phyloP scores from a whole-genome alignment of 805 yeast genomes.

The Middelhovenomyces tepae region DNA sequence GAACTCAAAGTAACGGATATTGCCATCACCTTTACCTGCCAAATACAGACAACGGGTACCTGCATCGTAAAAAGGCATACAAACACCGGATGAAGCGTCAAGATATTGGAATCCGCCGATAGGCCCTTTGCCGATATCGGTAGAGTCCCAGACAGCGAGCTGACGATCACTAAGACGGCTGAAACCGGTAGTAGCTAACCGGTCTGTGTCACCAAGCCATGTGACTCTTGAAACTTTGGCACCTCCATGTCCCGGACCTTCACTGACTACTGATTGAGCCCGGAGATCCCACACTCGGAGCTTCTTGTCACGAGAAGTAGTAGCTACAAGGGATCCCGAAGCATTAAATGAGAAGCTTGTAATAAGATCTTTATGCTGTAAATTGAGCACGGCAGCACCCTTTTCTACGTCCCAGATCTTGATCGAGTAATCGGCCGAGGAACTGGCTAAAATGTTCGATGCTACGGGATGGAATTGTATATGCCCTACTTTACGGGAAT shows the following conservation, averaged over 20 bases:
- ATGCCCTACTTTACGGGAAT: slow-evolving; percentile 88
- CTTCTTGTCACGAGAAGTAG: slow-evolving; percentile 84
- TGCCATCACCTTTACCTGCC: slow-evolving; percentile 98
- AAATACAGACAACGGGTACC: slow-evolving; percentile 71
- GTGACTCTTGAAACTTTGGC: slow-evolving; percentile 82
- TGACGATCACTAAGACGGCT: slow-evolving; percentile 90
- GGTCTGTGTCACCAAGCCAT: slow-evolving; percentile 83
- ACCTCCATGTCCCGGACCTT: slow-evolving; percentile 86
- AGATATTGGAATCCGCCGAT: slow-evolving; percentile 80
- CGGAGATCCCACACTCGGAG: slow-evolving; percentile 89
- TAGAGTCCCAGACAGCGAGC: slow-evolving; percentile 86
- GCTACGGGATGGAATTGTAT: slow-evolving; percentile 86
- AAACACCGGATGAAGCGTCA: slow-evolving; percentile 87
- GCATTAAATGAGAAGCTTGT: slow-evolving; percentile 89
- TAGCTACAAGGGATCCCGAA: slow-evolving; percentile 79
- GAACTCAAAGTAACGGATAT: slow-evolving; percentile 87
- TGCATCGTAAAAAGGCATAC: slow-evolving; percentile 85
- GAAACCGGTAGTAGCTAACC: slow-evolving; percentile 90
- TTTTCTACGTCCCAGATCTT: slow-evolving; percentile 83
- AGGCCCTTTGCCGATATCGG: slow-evolving; percentile 67
- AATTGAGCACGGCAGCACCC: slow-evolving; percentile 59
- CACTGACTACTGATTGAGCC: slow-evolving; percentile 61
- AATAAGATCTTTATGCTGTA: slow-evolving; percentile 82
- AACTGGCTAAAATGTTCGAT: slow-evolving; percentile 74
- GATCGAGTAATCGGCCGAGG: slow-evolving; percentile 84